Evolutionary conservation across 768 basidiomycete genomes (phyloP).

Genomic region (Pisolithus sp.): DNA sequence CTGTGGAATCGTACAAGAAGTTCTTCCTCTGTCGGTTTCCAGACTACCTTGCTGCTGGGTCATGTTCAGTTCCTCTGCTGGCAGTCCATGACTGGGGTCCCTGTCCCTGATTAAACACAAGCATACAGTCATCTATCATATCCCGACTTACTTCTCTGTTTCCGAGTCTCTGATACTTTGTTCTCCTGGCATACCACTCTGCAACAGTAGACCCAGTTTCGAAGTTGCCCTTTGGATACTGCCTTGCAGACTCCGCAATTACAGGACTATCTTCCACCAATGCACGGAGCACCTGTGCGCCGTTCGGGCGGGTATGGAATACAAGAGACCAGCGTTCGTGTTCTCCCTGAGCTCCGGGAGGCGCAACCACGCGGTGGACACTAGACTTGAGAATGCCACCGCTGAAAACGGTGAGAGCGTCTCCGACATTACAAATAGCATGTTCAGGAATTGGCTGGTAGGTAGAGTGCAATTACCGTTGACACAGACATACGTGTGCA

Average conservation of each 20-base stretch:
- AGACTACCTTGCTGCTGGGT: slow-evolving; percentile 13
- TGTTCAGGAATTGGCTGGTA: slow-evolving; percentile 46
- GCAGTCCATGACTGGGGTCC: slow-evolving; percentile 27
- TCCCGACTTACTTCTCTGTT: slow-evolving; percentile 34
- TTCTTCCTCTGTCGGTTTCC: too few relatives aligned
- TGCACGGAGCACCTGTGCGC: slow-evolving; percentile 44
- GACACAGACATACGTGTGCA: background rate
- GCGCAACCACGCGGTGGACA: slow-evolving; percentile 57
- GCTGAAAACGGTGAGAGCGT: slow-evolving; percentile 55
- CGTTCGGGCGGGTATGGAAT: slow-evolving; percentile 60
- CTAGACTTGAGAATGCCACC: slow-evolving; percentile 60
- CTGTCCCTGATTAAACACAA: slow-evolving; percentile 5
- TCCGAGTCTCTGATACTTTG: slow-evolving; percentile 35
- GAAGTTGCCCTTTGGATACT: slow-evolving; percentile 32
- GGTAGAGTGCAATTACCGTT: background rate
- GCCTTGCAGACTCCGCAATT: slow-evolving; percentile 39
- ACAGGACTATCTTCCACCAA: slow-evolving; percentile 44
- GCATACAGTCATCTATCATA: background rate
- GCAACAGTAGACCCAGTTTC: slow-evolving; percentile 31
- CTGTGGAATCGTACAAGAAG: too few relatives aligned
- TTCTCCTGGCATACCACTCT: slow-evolving; percentile 37
- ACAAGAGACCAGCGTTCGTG: slow-evolving; percentile 61
- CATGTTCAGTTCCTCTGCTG: slow-evolving; percentile 26
- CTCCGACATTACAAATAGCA: slow-evolving; percentile 58
- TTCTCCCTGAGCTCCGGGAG: slow-evolving; percentile 50